Evolutionary conservation across 805 yeast species (phyloP), one percentile per base, ranked within the genome.

Genomic region (Cyberlindnera mississippiensis): DNA sequence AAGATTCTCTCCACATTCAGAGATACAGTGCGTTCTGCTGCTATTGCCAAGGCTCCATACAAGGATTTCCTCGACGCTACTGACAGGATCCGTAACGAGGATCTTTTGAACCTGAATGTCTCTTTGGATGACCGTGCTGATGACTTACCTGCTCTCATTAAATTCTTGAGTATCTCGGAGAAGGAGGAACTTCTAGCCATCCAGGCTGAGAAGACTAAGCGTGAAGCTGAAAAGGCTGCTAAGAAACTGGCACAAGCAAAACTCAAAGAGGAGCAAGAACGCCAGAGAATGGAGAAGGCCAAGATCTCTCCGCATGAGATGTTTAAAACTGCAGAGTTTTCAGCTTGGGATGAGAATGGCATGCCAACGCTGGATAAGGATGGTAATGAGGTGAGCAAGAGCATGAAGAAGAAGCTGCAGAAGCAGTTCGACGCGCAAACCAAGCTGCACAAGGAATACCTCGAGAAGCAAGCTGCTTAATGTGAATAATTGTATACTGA

Each of bases 361-460:
- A 44, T 93, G 14, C 99, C 99, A 15, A 72, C 80, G 0, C 80
- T 78, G 57, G 86, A 82, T 50, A 72, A 68, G 27, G 78, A 76
- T 9, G 98, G 98, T 11, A 87, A 80, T 52, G 93, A 85, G 50
- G 73, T 93, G 6, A 75, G 93, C 31, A 93, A 93, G 69, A 85
- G 96, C 61, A 78, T 82, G 67, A 69, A 71, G 46, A 93, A 93
- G 76, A 91, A 91, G 67, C 69, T 93, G 51, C 63, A 69, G 48
- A 93, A 93, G 67, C 82, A 73, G 57, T 80, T 78, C 63, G 87
- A 82, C 41, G 81, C 74, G 36, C 99, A 93, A 62, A 80, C 80
- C 59, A 89, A 89, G 69, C 72, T 90, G 28, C 78, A 89, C 60
- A 80, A 81, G 22, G 88, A 84, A 56, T 88, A 76, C 38, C 53